Base-by-base conservation (phyloP, 768 basidiomycete species). In the Lactarius indigo region DNA sequence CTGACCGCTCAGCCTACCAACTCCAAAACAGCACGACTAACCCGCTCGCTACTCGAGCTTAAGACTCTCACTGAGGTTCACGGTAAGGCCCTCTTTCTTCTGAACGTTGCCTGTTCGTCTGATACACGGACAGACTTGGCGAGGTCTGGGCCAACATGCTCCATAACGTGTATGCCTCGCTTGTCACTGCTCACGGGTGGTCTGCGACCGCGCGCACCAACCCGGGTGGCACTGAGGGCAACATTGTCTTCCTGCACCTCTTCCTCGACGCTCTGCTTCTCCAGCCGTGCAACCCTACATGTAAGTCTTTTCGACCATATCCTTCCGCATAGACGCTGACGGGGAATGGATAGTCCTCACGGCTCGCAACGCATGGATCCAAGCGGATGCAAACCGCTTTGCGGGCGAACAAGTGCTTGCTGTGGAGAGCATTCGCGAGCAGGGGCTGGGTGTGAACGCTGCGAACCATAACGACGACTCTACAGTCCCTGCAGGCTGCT, bases 71-170 rank as follows among this genome's bases (percentile, higher is more conserved):
- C 68, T 15, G 83, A 85, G 70, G 83, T 83, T 23, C 84, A 85
- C 71, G 74, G 81, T 81, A 75, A 73, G 76, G 6, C n/a, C 59
- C 31, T 8, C 62, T 31, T 63, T 57, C 60, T 59, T 26, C 30
- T 33, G 35, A 12, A 35, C 2, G 28, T n/a, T 20, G 23, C 20
- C 54, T 30, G 31, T 26, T 62, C 61, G 52, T 56, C 44, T 42
- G 64, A 54, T 8, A 33, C 30, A 33, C 17, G 55, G 30, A 28
- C 62, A 79, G 79, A 72, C 59, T 87, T 64, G 87, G 87, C 56
- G 86, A 88, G 73, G 81, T 88, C 63, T 82, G 81, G 81, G 81
- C 81, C 30, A 79, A 82, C 70, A 75, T 81, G 52, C 76, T 82
- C 30, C 73, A 76, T 72, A 75, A 78, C 58, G 75, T 78, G 18